Evolutionary conservation across 768 basidiomycete genomes (phyloP).

Genomic region (Lactarius pseudohatsudake): DNA sequence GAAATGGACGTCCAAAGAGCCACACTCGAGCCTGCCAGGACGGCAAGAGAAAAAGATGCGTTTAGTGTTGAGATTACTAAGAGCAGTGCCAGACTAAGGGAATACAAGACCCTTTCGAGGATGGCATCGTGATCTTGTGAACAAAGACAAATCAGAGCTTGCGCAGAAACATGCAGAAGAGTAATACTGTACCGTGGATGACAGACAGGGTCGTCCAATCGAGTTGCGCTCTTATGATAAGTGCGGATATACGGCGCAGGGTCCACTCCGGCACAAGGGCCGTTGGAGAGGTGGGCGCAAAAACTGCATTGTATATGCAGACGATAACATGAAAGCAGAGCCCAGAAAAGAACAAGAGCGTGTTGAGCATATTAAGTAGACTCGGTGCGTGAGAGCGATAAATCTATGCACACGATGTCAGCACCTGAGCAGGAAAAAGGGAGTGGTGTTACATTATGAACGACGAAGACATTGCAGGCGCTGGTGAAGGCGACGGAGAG

Average conservation of each 20-base stretch:
- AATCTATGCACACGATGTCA: slow-evolving; percentile 22
- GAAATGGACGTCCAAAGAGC: slow-evolving; percentile 29
- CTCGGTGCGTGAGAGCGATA: slow-evolving; percentile 26
- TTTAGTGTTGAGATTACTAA: slow-evolving; percentile 26
- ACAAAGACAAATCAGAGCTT: neutral
- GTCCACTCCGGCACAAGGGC: slow-evolving; percentile 28
- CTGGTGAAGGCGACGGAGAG: slow-evolving; percentile 18
- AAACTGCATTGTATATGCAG: slow-evolving; percentile 23
- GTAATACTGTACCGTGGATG: slow-evolving; percentile 17
- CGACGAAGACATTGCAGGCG: slow-evolving; percentile 16
- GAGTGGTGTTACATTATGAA: slow-evolving; percentile 11
- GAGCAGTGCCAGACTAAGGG: slow-evolving; percentile 30
- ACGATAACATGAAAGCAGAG: slow-evolving; percentile 31
- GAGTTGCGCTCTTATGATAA: slow-evolving; percentile 8
- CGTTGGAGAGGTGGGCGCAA: neutral
- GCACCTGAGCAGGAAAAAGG: neutral
- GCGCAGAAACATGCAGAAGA: neutral
- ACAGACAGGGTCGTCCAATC: slow-evolving; percentile 22
- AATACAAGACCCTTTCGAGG: slow-evolving; percentile 32
- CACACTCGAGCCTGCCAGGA: slow-evolving; percentile 32
- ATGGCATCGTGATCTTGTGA: slow-evolving; percentile 37
- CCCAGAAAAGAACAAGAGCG: slow-evolving; percentile 29
- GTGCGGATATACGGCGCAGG: slow-evolving; percentile 31
- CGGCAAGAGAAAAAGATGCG: slow-evolving; percentile 17
- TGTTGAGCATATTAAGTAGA: slow-evolving; percentile 23